phyloP scores from a whole-genome alignment of 768 basidiomycete species.

The Mycena floridula region DNA sequence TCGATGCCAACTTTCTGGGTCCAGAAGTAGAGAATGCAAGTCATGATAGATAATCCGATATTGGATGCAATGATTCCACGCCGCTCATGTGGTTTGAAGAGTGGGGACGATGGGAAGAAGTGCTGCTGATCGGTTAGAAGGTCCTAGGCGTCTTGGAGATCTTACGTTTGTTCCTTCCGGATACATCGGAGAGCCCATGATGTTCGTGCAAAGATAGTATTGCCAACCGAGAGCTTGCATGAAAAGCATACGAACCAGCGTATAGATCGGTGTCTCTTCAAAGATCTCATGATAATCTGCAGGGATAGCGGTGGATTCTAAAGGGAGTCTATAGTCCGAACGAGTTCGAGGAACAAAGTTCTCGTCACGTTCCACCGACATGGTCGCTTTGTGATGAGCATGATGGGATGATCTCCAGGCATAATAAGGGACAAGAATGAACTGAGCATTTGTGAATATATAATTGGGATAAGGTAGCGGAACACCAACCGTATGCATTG shows the following conservation, averaged over 20 bases:
- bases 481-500: constrained; percentile 33
- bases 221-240: constrained; percentile 38
- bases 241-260: constrained; percentile 33
- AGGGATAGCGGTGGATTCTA: constrained; percentile 27
- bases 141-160: constrained; percentile 23
- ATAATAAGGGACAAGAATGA: constrained; percentile 51
- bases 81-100: background rate
- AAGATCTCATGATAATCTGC: constrained; percentile 45
- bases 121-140: constrained; percentile 26
- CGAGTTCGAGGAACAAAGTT: constrained; percentile 57
- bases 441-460: constrained; percentile 20
- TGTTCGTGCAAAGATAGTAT: constrained; percentile 26
- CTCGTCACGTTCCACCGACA: constrained; percentile 72
- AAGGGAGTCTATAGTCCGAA: constrained; percentile 33
- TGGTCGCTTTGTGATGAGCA: constrained; percentile 67
- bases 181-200: constrained; percentile 41
- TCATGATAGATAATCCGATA: constrained; percentile 23
- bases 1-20: constrained; percentile 14
- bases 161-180: constrained; percentile 36
- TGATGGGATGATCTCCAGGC: constrained; percentile 67
- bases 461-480: background rate
- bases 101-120: constrained; percentile 6
- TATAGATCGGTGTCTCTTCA: constrained; percentile 47
- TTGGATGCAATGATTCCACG: constrained; percentile 33
- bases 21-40: constrained; percentile 10